Percentiles rank a stretch among this genome's conserved stretches.
Evolutionary conservation across 1,284 basidiomycete genomes (phyloP).

Genomic region (Polyporus tsugae): DNA sequence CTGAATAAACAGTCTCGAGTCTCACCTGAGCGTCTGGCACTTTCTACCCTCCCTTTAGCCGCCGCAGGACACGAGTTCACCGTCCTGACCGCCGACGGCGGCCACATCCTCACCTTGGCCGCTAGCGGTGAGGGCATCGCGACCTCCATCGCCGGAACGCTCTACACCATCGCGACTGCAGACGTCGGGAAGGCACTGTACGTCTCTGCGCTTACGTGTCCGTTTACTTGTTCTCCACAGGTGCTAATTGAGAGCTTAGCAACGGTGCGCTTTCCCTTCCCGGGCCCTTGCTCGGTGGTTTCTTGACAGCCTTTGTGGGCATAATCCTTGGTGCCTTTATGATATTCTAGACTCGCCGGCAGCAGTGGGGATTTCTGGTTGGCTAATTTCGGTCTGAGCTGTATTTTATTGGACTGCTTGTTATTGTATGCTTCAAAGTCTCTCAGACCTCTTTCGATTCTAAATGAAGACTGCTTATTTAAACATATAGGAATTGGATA

Average conservation of each 20-base stretch:
- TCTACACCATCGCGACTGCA: constrained; percentile 11
- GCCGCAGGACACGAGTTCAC: constrained; percentile 1
- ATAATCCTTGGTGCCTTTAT: constrained; percentile 7
- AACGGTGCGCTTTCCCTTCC: not conserved
- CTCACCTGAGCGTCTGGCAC: not conserved
- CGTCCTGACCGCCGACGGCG: constrained; percentile 10
- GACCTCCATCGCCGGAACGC: constrained; percentile 10
- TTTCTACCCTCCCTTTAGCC: not conserved
- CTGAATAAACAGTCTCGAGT: not conserved
- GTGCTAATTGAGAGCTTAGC: not conserved
- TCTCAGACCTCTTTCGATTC: not conserved
- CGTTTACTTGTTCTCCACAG: not conserved
- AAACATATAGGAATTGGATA: no score
- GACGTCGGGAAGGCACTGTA: constrained; percentile 1
- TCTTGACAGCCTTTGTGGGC: constrained; percentile 4
- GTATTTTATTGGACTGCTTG: not conserved
- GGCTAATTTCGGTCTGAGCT: not conserved
- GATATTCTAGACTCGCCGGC: not conserved
- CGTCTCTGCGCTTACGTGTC: not conserved
- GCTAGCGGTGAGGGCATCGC: constrained; percentile 5
- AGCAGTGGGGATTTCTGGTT: not conserved
- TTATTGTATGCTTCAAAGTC: not conserved
- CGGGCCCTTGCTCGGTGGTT: constrained; percentile 7
- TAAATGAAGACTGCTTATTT: no score
- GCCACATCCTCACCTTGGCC: constrained; percentile 8